Conservation (phyloP, 768 basidiomycete species). For the Punctularia strigosozonata region DNA sequence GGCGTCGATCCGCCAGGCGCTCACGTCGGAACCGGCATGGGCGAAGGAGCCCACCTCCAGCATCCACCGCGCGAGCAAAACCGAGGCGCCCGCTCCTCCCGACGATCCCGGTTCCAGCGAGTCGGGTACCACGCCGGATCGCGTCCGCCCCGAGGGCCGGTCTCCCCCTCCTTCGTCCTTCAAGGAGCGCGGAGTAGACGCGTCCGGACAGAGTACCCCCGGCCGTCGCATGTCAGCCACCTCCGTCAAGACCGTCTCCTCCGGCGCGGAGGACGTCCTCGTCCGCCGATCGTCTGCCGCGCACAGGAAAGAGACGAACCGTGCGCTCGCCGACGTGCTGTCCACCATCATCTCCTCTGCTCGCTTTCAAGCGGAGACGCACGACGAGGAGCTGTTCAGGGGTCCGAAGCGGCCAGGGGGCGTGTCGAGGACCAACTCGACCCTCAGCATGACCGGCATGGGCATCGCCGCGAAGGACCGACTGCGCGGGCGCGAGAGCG, state of each 20-base stretch:
- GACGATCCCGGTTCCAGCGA: constrained; percentile 21
- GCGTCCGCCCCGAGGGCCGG: not conserved
- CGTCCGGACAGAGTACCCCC: constrained; percentile 1
- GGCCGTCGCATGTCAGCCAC: constrained; percentile 48
- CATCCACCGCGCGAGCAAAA: constrained; percentile 15
- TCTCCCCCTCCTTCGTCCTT: constrained; percentile 1
- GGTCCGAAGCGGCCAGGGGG: constrained; percentile 29
- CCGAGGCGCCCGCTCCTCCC: constrained; percentile 9
- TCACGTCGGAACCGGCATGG: constrained; percentile 33
- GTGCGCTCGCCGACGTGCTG: constrained; percentile 69
- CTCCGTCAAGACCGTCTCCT: constrained; percentile 51
- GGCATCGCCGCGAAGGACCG: constrained; percentile 40
- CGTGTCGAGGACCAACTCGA: constrained; percentile 46
- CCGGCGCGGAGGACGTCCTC: constrained; percentile 46
- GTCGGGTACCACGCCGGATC: constrained; percentile 10
- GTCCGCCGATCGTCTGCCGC: constrained; percentile 56
- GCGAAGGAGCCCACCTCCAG: constrained; percentile 53
- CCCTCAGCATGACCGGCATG: constrained; percentile 50
- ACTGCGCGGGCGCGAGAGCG: constrained; percentile 57
- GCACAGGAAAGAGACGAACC: constrained; percentile 63
- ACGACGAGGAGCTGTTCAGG: constrained; percentile 55
- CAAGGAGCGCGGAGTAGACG: not conserved
- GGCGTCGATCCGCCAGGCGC: constrained; percentile 44
- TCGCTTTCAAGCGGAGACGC: constrained; percentile 50
- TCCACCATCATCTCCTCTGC: constrained; percentile 62